A percentile compares a stretch with the other conserved stretches of the same genome.
Conservation (phyloP, 768 basidiomycete genomes). For the Xanthoconium purpureum region DNA sequence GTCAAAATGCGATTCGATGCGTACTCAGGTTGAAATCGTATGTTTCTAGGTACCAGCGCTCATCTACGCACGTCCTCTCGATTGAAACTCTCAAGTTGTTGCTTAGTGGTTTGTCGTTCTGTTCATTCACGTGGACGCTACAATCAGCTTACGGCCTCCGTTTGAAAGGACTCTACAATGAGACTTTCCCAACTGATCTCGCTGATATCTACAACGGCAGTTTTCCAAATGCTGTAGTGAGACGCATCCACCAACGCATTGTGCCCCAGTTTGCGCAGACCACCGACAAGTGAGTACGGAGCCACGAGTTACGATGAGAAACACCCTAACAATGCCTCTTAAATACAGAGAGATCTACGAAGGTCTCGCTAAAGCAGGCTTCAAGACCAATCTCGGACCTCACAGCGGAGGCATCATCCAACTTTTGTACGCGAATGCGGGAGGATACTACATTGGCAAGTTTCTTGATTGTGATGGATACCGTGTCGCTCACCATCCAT, state of each 20-base stretch:
- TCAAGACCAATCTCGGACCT: constrained; percentile 36
- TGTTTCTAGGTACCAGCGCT: neutral
- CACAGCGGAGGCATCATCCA: constrained; percentile 34
- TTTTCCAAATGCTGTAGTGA: constrained; percentile 16
- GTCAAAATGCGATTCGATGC: neutral
- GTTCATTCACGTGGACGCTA: neutral
- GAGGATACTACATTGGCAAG: constrained; percentile 43
- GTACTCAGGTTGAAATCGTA: neutral
- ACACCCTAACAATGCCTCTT: neutral
- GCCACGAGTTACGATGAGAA: no score
- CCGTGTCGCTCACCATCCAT: neutral
- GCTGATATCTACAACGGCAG: constrained; percentile 17
- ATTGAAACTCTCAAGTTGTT: neutral
- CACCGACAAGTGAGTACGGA: constrained; percentile 23
- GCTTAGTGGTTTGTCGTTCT: neutral
- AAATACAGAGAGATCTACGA: constrained; percentile 34
- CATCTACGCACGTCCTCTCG: neutral
- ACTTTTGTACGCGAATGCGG: constrained; percentile 26
- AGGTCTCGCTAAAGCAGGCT: constrained; percentile 37
- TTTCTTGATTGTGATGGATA: neutral
- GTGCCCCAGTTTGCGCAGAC: constrained; percentile 21
- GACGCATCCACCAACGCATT: constrained; percentile 21
- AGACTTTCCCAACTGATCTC: constrained; percentile 18
- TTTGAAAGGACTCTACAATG: neutral
- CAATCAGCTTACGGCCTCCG: neutral